A percentile compares a stretch with the other conserved stretches of the same genome.
Conservation (phyloP, 148 eudicot genomes). For the Euryodendron excelsum region DNA sequence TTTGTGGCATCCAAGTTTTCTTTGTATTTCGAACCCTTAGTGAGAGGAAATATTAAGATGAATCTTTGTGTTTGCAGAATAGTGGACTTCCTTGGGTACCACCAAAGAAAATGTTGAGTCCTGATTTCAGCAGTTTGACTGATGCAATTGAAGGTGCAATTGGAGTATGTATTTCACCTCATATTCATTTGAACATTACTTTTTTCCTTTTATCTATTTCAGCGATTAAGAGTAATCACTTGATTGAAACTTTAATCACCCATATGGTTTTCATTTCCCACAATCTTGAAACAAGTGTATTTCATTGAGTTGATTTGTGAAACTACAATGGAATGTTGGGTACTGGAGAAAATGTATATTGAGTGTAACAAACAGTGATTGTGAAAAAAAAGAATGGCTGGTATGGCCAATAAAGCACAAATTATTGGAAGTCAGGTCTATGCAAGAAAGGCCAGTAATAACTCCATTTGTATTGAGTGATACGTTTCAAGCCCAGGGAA, state of each 20-base stretch:
- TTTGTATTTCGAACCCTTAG: neutral
- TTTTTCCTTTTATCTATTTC: constrained; percentile 1
- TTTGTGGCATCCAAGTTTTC: neutral
- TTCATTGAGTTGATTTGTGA: too few relatives aligned
- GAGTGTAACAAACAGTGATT: too few relatives aligned
- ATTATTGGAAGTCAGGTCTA: too few relatives aligned
- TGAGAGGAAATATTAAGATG: constrained; percentile 12
- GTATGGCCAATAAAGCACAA: too few relatives aligned
- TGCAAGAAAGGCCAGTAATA: too few relatives aligned
- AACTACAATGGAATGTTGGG: too few relatives aligned
- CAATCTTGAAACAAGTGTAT: neutral
- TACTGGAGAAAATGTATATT: too few relatives aligned
- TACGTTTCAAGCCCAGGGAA: too few relatives aligned
- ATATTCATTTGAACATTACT: constrained; percentile 7
- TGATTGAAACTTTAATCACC: neutral
- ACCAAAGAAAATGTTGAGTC: constrained; percentile 66
- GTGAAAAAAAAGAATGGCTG: too few relatives aligned
- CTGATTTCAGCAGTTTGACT: constrained; percentile 61
- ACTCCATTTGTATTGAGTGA: too few relatives aligned
- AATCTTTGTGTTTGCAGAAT: constrained; percentile 57
- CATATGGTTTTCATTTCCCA: neutral
- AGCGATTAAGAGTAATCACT: neutral
- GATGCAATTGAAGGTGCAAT: constrained; percentile 49
- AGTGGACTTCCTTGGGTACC: constrained; percentile 88
- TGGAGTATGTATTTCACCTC: constrained; percentile 42